These are phyloP conservation scores for Knufia petricola DNA, from an alignment of 2,329 filamentous ascomycete genomes.

Conservation along the genomic window DNA sequence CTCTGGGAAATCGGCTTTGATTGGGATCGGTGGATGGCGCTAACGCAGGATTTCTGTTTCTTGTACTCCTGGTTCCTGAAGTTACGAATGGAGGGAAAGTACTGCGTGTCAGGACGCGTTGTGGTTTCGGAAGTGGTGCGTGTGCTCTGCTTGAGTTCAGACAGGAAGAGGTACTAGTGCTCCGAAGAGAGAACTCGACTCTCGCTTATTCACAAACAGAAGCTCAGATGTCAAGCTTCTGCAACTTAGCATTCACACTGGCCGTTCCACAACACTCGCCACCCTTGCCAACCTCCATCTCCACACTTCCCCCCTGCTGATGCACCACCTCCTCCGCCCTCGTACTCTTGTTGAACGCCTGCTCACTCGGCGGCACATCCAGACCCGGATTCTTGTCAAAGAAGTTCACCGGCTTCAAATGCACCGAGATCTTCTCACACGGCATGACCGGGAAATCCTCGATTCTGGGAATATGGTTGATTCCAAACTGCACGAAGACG, in stretches of 20 bases:
- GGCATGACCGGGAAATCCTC: constrained; percentile 64
- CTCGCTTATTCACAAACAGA: no score
- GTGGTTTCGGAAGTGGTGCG: no score
- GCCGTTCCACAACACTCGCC: constrained; percentile 13
- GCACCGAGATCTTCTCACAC: constrained; percentile 43
- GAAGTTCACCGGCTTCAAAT: constrained; percentile 43
- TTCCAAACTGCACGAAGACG: constrained; percentile 49
- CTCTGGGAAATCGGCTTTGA: no score
- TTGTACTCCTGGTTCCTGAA: no score
- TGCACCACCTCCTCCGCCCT: constrained; percentile 13
- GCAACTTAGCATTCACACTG: constrained; percentile 4
- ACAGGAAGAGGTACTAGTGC: no score
- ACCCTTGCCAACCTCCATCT: constrained; percentile 11
- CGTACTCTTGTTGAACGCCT: constrained; percentile 32
- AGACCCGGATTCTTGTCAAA: constrained; percentile 44
- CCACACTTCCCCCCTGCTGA: constrained; percentile 13
- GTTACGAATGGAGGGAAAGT: no score
- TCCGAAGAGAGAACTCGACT: no score
- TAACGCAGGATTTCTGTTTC: no score
- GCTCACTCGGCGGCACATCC: constrained; percentile 36
- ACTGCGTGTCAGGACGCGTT: no score
- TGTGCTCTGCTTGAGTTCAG: no score
- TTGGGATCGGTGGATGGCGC: no score
- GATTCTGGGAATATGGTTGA: constrained; percentile 55
- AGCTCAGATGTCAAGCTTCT: constrained; percentile 3